Conservation (phyloP, 129 eudicot species). For the Pulicaria dysenterica region DNA sequence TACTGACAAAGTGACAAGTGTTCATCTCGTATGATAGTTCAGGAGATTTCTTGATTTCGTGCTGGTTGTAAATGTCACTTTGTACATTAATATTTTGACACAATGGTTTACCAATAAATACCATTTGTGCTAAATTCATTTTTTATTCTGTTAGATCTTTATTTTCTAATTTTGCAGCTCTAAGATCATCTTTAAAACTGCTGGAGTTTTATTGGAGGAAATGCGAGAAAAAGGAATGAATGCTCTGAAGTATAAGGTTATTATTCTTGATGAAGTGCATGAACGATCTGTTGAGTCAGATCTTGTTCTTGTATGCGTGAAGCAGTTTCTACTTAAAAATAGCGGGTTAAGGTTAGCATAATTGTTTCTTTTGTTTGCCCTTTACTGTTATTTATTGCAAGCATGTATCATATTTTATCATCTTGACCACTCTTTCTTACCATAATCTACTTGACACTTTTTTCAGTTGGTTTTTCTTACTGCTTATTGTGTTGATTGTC, state of each 20-base stretch:
- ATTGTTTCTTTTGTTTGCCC: conserved; percentile 18
- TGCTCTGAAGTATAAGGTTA: conserved; percentile 87
- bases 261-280: conserved; percentile 96
- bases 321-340: conserved; percentile 74
- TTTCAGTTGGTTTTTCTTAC: background rate
- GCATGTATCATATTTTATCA: background rate
- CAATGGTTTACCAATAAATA: background rate
- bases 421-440: background rate
- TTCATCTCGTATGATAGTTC: background rate
- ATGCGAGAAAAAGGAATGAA: conserved; percentile 87
- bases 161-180: conserved; percentile 53
- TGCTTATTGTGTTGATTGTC: conserved; percentile 11
- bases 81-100: conserved; percentile 1
- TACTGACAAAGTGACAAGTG: background rate
- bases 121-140: conserved; percentile 7
- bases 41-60: too few relatives aligned
- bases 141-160: background rate
- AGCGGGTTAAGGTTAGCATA: conserved; percentile 61
- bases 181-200: conserved; percentile 92
- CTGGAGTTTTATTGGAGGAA: conserved; percentile 98
- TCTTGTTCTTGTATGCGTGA: conserved; percentile 95
- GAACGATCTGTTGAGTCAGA: conserved; percentile 98
- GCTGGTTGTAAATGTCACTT: background rate
- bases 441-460: conserved; percentile 14
- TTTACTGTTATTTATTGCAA: background rate